These are phyloP conservation scores for Datisca glomerata DNA, from an alignment of 306 rosid species.

Conservation along the genomic window DNA sequence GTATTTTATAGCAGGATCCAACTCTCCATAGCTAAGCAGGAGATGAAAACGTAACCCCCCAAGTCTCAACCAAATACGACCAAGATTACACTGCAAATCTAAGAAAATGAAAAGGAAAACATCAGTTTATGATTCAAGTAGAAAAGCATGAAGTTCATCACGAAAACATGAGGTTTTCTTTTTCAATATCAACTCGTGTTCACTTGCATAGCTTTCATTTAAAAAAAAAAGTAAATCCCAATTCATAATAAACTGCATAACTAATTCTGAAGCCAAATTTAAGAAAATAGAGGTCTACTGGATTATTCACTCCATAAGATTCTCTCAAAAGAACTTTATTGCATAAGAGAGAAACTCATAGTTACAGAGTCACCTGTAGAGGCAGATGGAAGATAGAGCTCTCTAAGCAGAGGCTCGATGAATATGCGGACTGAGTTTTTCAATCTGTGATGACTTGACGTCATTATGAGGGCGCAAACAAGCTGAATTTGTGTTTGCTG, in stretches of 20 bases:
- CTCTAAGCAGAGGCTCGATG: constrained; percentile 55
- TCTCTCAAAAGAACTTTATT: too few species aligned
- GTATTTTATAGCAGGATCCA: constrained; percentile 83
- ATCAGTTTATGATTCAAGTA: too few species aligned
- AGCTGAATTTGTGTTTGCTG: constrained; percentile 29
- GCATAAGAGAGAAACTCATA: too few species aligned
- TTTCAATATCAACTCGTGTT: too few species aligned
- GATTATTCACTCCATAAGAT: too few species aligned
- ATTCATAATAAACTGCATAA: too few species aligned
- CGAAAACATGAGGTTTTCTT: too few species aligned
- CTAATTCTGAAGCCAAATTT: too few species aligned
- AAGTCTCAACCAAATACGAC: constrained; percentile 61
- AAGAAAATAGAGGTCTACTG: too few species aligned
- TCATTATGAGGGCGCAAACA: constrained; percentile 30
- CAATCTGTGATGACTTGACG: constrained; percentile 53
- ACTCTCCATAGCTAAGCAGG: constrained; percentile 52
- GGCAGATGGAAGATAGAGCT: constrained; percentile 33
- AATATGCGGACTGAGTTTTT: constrained; percentile 33
- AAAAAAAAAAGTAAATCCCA: too few species aligned
- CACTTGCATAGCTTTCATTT: too few species aligned
- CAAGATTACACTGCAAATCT: constrained; percentile 42
- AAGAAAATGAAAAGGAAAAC: neutral
- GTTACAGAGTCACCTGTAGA: constrained; percentile 35
- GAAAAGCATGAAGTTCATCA: too few species aligned
- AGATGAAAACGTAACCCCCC: constrained; percentile 68